Evolutionary conservation across 805 yeast genomes (phyloP), one percentile per base, ranked within the genome.

Genomic region (Ogataea nonfermentans): DNA sequence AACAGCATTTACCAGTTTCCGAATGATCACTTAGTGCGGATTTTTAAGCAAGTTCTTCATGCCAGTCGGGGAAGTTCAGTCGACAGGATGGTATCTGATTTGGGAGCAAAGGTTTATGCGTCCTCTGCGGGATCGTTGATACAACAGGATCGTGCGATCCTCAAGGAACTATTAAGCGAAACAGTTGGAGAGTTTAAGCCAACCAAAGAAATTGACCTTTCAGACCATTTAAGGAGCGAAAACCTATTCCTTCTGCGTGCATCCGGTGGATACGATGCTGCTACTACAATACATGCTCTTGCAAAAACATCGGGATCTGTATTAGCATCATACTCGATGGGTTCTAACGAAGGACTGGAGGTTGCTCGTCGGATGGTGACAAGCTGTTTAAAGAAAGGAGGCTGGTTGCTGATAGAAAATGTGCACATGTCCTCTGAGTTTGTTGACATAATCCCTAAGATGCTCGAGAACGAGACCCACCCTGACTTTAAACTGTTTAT

Each of bases 391-490:
- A 62, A 56, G n/a, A 54, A 55, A 1, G 88, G 86, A 0, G 51
- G 58, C 1, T 88, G 96, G 96, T 59, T 91, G 0, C 51, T 90
- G 20, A 59, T 91, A 22, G 95, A 91, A 55, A 90, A 90, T 53
- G 66, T 86, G 9, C 96, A 91, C 43, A 73, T 84, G 70, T 77
- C 93, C 0, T 64, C 73, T 1, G 58, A 55, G 3, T 83, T 95
- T 88, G 62, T 85, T 19, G 74, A 71, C 10, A 53, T 65, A 8
- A 59, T 85, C 13, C 80, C 71, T 35, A 76, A 71, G 48, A 54
- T 57, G n/a, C 56, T 79, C 31, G 68, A 63, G 22, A 48, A 56
- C 3, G 32, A 65, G 1, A 41, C 45, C 1, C 56, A 63, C 4
- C 35, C 54, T 0, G 56, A 56, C 1, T 80, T 82, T 60, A 73